A percentile compares a stretch with the other conserved stretches of the same genome.
phyloP scores from a whole-genome alignment of 768 basidiomycete genomes.

The Phylloporus rhodoxanthus region DNA sequence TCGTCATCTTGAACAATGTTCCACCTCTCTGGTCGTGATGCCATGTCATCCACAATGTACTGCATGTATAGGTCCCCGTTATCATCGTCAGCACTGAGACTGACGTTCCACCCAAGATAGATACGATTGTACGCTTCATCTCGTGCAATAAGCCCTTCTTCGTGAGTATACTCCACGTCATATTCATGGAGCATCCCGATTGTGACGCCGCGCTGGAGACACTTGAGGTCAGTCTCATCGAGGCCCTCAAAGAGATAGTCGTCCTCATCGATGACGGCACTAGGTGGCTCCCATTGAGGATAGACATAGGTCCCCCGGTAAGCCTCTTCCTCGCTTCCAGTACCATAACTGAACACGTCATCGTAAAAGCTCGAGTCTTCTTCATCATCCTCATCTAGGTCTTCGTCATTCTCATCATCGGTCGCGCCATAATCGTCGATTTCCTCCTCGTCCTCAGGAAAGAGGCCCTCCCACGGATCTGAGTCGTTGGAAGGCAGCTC shows the following conservation, averaged over 20 bases:
- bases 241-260: constrained; percentile 34
- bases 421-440: constrained; percentile 32
- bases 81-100: constrained; percentile 38
- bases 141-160: constrained; percentile 47
- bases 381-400: constrained; percentile 29
- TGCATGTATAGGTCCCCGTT: constrained; percentile 38
- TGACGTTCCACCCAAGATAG: constrained; percentile 67
- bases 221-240: constrained; percentile 30
- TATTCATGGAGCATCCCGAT: constrained; percentile 52
- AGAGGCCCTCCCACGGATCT: constrained; percentile 72
- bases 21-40: constrained; percentile 42
- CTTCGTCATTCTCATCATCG: constrained; percentile 21
- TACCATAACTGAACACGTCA: constrained; percentile 33
- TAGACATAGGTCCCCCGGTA: constrained; percentile 39
- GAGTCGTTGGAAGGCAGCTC: constrained; percentile 35
- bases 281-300: constrained; percentile 58
- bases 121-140: constrained; percentile 41
- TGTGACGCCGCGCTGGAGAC: constrained; percentile 58
- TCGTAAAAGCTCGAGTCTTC: constrained; percentile 28
- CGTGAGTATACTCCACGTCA: constrained; percentile 49
- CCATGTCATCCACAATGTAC: constrained; percentile 37
- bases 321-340: constrained; percentile 30
- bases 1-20: constrained; percentile 29
- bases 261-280: constrained; percentile 30
- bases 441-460: constrained; percentile 42